Evolutionary conservation across 768 basidiomycete species (phyloP).

Genomic region (Kwoniella dendrophila): DNA sequence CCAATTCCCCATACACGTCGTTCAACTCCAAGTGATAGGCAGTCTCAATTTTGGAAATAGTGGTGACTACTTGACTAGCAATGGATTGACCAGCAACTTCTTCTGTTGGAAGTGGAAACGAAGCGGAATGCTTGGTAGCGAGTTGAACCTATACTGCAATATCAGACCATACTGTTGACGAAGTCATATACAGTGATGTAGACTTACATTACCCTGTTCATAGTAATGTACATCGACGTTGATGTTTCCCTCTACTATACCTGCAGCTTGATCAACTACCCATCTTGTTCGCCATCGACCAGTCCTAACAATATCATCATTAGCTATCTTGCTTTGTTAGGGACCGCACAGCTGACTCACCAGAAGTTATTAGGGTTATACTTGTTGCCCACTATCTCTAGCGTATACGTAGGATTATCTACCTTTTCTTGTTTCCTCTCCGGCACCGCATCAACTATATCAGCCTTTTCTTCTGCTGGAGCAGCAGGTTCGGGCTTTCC

Average conservation of each 20-base stretch:
- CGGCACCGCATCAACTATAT: constrained; percentile 6
- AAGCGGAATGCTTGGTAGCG: constrained; percentile 69
- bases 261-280: constrained; percentile 67
- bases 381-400: constrained; percentile 92
- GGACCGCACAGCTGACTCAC: constrained; percentile 58
- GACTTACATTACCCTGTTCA: constrained; percentile 87
- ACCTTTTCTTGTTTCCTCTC: constrained; percentile 34
- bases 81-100: constrained; percentile 28
- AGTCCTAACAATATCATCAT: constrained; percentile 64
- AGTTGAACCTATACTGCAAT: constrained; percentile 74
- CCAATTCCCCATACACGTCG: constrained; percentile 82
- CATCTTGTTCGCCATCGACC: constrained; percentile 94
- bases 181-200: too few species aligned
- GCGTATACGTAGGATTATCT: constrained; percentile 55
- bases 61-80: constrained; percentile 63
- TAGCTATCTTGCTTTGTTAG: not conserved
- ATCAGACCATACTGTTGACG: not conserved
- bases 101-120: constrained; percentile 59
- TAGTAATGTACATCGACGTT: constrained; percentile 92
- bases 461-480: not conserved
- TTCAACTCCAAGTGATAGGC: constrained; percentile 77
- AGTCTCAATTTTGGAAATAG: constrained; percentile 72
- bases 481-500: constrained; percentile 15
- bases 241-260: constrained; percentile 70
- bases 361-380: constrained; percentile 94